Evolutionary conservation across 2,329 filamentous ascomycete genomes (phyloP).

Genomic region (Colletotrichum sp.): DNA sequence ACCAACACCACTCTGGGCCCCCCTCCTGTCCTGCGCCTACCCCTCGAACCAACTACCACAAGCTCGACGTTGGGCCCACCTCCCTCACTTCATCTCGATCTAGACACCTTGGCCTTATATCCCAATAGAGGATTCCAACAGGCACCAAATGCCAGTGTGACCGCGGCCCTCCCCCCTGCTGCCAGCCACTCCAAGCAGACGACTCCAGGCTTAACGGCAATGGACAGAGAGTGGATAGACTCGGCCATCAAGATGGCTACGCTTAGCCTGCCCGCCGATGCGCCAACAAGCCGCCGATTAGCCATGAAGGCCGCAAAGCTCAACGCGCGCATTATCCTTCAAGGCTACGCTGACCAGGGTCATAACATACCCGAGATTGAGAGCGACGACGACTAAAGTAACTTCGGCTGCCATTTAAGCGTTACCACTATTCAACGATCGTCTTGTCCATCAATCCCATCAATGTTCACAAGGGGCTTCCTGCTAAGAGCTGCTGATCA

Average conservation of each 20-base stretch:
- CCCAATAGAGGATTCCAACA: neutral
- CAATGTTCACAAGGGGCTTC: no score
- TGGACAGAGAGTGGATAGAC: neutral
- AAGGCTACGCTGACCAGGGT: neutral
- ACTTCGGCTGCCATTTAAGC: neutral
- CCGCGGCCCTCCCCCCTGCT: neutral
- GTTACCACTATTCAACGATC: neutral
- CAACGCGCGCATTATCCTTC: neutral
- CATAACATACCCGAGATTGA: neutral
- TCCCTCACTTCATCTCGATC: neutral
- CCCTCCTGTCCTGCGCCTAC: neutral
- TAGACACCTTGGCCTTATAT: neutral
- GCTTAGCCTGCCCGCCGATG: neutral
- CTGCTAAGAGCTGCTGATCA: no score
- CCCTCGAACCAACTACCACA: neutral
- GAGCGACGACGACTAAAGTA: neutral
- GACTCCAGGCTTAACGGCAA: neutral
- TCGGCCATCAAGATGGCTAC: neutral
- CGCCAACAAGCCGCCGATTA: neutral
- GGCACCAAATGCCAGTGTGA: neutral
- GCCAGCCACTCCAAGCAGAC: neutral
- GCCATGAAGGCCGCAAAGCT: neutral
- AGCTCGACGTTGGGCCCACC: neutral
- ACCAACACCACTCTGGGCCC: neutral
- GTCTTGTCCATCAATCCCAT: no score